Base-by-base conservation (phyloP, 768 basidiomycete species). In the Agaricus subrufescens region DNA sequence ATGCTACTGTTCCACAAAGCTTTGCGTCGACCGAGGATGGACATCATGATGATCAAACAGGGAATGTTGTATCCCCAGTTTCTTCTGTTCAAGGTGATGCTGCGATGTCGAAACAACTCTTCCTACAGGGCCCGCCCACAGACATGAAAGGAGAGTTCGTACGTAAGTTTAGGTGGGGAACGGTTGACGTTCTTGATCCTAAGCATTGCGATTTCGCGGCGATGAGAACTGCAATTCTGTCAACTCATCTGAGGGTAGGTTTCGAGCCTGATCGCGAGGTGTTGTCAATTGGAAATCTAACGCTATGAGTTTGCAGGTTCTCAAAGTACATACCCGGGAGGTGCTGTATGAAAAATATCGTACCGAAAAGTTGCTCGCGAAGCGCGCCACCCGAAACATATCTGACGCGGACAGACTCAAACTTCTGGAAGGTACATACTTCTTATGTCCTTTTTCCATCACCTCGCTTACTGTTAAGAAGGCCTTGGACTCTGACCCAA, bases 271-370 rank as follows among this genome's bases (percentile, higher is more conserved):
- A 23, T 26, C 40, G 44, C n/a, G 42, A 11, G 42, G 11, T 47
- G 48, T 43, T 19, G 19, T 45, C 39, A 49, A n/a, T 31, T 31
- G 47, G 44, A 25, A 56, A 26, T n/a, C 34, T 50, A 23, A 56
- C 30, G 19, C 5, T 30, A 5, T 34, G 7, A n/a, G 25, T 42
- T 4, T 25, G 25, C 66, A 94, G 91, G 77, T 88, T 64, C 77
- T 96, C 58, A 93, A 91, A 73, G 82, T 76, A 45, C 85, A 84
- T 56, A 95, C 94, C 31, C 86, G 86, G 63, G 91, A 96, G 68
- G 89, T 93, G 55, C 72, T 95, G 70, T 98, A 98, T 69, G 95
- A 98, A 76, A 87, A 86, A 63, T 98, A 87, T 71, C 79, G 95
- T 65, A 94, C 91, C 1, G 92, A 94, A 75, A 93, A 93, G 71